These are phyloP conservation scores for Trebouxia gelatinosa DNA, from an alignment of 163 green algal species.

Conservation along the genomic window DNA sequence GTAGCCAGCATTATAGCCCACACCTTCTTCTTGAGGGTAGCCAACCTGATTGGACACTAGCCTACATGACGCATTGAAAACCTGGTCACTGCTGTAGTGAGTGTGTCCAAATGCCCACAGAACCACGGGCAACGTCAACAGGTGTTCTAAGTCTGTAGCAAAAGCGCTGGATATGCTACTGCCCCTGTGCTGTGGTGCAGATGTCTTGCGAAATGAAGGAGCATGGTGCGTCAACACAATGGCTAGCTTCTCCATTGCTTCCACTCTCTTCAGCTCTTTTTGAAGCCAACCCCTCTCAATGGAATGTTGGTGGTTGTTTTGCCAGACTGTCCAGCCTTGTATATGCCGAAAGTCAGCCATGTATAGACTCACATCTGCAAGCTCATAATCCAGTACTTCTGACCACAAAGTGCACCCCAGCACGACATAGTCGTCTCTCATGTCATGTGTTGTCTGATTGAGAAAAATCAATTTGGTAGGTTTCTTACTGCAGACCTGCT, in stretches of 20 bases:
- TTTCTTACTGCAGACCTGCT: not conserved
- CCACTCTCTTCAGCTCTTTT: not conserved
- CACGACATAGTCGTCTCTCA: not conserved
- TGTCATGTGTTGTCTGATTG: not conserved
- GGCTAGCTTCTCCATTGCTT: not conserved
- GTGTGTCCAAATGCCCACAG: conserved; percentile 17
- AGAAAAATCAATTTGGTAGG: not conserved
- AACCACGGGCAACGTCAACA: not conserved
- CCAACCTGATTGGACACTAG: conserved; percentile 3
- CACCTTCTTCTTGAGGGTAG: not conserved
- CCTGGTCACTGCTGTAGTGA: conserved; percentile 13
- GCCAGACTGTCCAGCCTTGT: not conserved
- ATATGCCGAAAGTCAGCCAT: not conserved
- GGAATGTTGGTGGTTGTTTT: not conserved
- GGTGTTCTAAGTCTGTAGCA: not conserved
- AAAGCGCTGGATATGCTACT: conserved; percentile 8
- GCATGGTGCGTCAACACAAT: conserved; percentile 19
- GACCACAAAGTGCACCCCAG: conserved; percentile 6
- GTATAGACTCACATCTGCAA: not conserved
- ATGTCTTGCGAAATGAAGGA: not conserved
- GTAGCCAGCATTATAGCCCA: not conserved
- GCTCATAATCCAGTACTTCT: not conserved
- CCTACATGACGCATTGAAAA: not conserved
- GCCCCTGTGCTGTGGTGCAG: not conserved
- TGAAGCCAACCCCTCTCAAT: not conserved